Percentiles rank a stretch among this genome's conserved stretches.
phyloP scores from a whole-genome alignment of 371 early-diverging fungal genomes.

The Actinomortierella ambigua region DNA sequence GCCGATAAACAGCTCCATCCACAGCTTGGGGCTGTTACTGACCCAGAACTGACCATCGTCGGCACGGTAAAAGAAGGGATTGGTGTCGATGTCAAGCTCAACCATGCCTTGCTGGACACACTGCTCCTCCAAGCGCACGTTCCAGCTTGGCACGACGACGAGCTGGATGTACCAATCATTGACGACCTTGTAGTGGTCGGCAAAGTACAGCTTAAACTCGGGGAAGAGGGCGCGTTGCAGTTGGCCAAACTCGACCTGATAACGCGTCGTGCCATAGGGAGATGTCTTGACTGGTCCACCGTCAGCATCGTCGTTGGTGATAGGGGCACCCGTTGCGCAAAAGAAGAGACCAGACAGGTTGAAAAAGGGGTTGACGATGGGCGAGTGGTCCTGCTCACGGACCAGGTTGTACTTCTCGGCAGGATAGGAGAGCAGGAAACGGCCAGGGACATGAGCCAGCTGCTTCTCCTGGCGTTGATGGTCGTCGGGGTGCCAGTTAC shows the following conservation, averaged over 20 bases:
- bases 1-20: slow-evolving; percentile 48
- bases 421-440: slow-evolving; percentile 45
- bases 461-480: slow-evolving; percentile 44
- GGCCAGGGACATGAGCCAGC: slow-evolving; percentile 33
- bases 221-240: slow-evolving; percentile 37
- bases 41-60: slow-evolving; percentile 47
- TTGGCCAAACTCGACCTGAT: slow-evolving; percentile 46
- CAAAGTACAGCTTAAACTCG: slow-evolving; percentile 42
- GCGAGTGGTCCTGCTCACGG: slow-evolving; percentile 45
- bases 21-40: slow-evolving; percentile 43
- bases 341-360: slow-evolving; percentile 45
- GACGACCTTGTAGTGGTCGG: slow-evolving; percentile 45
- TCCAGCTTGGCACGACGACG: slow-evolving; percentile 47
- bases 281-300: slow-evolving; percentile 44
- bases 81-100: slow-evolving; percentile 39
- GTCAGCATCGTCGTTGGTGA: slow-evolving; percentile 17
- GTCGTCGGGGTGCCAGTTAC: slow-evolving; percentile 49
- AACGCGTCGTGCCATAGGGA: slow-evolving; percentile 42
- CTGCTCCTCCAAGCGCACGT: slow-evolving; percentile 38
- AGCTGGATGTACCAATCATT: slow-evolving; percentile 47
- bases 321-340: slow-evolving; percentile 38
- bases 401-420: slow-evolving; percentile 48
- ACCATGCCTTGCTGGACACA: slow-evolving; percentile 42
- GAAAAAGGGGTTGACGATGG: slow-evolving; percentile 40
- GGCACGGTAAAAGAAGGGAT: slow-evolving; percentile 45